phyloP scores from a whole-genome alignment of 345 rosid genomes.

The Ailanthus altissimus region DNA sequence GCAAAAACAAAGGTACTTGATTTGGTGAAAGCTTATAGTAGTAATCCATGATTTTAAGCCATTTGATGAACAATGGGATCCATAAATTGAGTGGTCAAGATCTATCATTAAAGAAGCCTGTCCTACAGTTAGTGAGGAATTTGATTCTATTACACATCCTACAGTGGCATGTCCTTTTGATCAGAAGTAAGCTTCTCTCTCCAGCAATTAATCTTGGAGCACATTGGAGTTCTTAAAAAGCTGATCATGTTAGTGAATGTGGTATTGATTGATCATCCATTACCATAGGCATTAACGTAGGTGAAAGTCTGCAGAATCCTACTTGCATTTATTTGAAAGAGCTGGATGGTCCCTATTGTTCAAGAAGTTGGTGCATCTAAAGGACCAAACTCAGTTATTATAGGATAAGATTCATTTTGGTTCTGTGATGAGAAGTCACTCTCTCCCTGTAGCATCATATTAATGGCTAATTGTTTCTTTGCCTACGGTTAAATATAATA shows the following conservation, averaged over 20 bases:
- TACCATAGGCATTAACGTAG: not conserved
- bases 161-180: not conserved
- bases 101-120: not conserved
- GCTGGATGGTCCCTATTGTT: constrained; percentile 32
- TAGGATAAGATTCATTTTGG: constrained; percentile 27
- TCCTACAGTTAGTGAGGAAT: not conserved
- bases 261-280: constrained; percentile 6
- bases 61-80: constrained; percentile 17
- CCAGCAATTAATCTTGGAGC: not conserved
- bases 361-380: constrained; percentile 10
- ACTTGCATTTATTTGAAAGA: constrained; percentile 26
- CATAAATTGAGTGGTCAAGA: constrained; percentile 15
- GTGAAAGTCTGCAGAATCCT: not conserved
- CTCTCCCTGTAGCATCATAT: constrained; percentile 22
- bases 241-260: constrained; percentile 10
- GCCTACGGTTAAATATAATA: not conserved
- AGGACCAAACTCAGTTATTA: constrained; percentile 3
- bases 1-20: constrained; percentile 44
- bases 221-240: not conserved
- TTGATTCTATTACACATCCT: not conserved
- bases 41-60: not conserved
- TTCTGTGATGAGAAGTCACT: constrained; percentile 31
- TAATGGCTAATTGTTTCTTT: not conserved
- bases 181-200: not conserved
- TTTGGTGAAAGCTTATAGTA: constrained; percentile 25